Evolutionary conservation across 371 early-diverging fungal species (phyloP), one percentile per base, ranked within the genome.

Genomic region (Apophysomyces ossiformis): DNA sequence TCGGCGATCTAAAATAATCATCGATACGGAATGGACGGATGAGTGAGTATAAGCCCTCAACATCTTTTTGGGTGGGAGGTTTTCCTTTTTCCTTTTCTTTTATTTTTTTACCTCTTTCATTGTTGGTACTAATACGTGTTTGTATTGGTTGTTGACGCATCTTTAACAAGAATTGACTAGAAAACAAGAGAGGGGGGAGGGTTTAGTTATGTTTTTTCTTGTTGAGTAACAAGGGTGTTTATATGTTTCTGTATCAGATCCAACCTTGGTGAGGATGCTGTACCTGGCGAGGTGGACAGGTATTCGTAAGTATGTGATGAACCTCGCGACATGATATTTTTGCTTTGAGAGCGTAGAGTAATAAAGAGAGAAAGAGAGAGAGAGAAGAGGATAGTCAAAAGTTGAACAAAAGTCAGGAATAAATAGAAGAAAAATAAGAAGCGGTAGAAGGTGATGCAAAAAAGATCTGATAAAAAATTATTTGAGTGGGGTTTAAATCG

Each of bases 71-170:
- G 1, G 32, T 26, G 32, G 32, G 32, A 26, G 32, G 32, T 26
- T 26, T 2, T n/a, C 5, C 9, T 50, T 50, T 21, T 21, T 9
- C 21, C 35, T 21, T 50, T 50, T 50, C 18, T 50, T 3, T 50
- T 50, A 21, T 50, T 18, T 50, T 50, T 50, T 18, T 67, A 67
- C 71, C 71, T 58, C 67, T 46, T 61, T 71, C 71, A 58, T 67
- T 71, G 45, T 61, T 71, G 15, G 64, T 71, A 15, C 71, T 71
- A 21, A 66, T 64, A 39, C 71, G 63, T 21, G 71, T 63, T 60
- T 71, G 67, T 2, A 71, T 58, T 6, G 71, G 71, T 41, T 71
- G 71, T 54, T 71, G 71, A 36, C 71, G 62, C 2, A 71, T 13
- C 15, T 37, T 56, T 16, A 69, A 18, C 3, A 45, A 58, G 46